Evolutionary conservation across 2,329 filamentous ascomycete species (phyloP).

Genomic region (Ophiocordyceps camponoti-rufipedis): DNA sequence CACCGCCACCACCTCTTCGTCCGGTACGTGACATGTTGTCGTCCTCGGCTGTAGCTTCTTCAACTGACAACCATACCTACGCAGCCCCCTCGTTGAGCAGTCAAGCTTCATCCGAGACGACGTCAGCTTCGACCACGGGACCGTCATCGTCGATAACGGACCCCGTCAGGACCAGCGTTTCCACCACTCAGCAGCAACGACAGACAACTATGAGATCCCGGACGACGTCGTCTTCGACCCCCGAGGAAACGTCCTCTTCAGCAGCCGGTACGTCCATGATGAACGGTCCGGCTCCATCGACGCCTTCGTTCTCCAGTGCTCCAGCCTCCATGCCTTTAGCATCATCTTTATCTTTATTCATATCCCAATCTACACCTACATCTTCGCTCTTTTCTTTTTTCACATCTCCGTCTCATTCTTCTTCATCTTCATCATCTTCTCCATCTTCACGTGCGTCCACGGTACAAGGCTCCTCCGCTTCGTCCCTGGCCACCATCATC

Average conservation of each 20-base stretch:
- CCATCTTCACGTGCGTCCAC: conserved; percentile 10
- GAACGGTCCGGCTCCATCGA: conserved; percentile 11
- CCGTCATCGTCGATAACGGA: conserved; percentile 3
- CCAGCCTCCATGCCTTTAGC: conserved; percentile 6
- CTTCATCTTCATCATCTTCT: conserved; percentile 10
- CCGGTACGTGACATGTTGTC: neutral
- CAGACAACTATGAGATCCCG: conserved; percentile 1
- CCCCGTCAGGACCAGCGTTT: conserved; percentile 1
- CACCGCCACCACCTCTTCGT: neutral
- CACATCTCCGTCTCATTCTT: conserved; percentile 4
- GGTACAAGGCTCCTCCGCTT: conserved; percentile 5
- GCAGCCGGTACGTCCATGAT: conserved; percentile 10
- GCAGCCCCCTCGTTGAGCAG: neutral
- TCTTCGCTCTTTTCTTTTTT: conserved; percentile 5
- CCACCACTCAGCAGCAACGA: conserved; percentile 1
- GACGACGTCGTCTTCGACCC: conserved; percentile 1
- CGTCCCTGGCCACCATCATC: conserved; percentile 4
- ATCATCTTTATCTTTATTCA: conserved; percentile 10
- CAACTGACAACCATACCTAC: neutral
- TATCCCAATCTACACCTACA: conserved; percentile 12
- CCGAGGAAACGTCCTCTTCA: conserved; percentile 4
- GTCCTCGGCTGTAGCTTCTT: neutral
- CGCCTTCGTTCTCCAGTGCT: conserved; percentile 12
- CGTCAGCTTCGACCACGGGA: conserved; percentile 2
- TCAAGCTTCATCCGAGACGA: conserved; percentile 1